phyloP scores from a whole-genome alignment of 768 basidiomycete genomes.

The Agrocybe pediades region DNA sequence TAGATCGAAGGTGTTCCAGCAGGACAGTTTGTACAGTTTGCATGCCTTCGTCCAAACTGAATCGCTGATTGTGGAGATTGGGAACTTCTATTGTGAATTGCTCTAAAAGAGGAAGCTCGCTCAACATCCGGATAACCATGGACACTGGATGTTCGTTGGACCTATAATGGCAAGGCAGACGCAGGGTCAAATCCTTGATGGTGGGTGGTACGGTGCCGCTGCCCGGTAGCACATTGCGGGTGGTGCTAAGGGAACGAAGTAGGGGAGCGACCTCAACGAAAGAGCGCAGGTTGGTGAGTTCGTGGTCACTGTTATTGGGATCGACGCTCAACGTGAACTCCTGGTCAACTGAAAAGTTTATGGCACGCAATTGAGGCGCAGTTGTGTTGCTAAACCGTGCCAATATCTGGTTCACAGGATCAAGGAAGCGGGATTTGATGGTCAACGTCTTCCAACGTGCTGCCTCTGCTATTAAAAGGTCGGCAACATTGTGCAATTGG shows the following conservation, averaged over 20 bases:
- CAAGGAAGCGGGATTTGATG: constrained; percentile 38
- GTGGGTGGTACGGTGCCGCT: constrained; percentile 31
- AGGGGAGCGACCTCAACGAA: constrained; percentile 34
- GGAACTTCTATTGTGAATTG: constrained; percentile 40
- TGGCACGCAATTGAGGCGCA: constrained; percentile 35
- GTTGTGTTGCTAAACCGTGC: constrained; percentile 35
- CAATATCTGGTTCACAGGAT: constrained; percentile 40
- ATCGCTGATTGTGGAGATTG: constrained; percentile 27
- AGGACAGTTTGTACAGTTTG: constrained; percentile 16
- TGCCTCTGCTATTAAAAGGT: constrained; percentile 37
- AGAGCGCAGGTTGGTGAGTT: constrained; percentile 27
- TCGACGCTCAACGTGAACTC: constrained; percentile 26
- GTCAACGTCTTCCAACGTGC: constrained; percentile 46
- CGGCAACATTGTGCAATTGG: constrained; percentile 36
- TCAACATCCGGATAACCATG: constrained; percentile 33
- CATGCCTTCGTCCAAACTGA: constrained; percentile 20
- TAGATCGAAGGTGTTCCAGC: constrained; percentile 24
- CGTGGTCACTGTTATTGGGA: constrained; percentile 17
- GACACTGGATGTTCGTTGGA: constrained; percentile 18
- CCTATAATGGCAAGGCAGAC: constrained; percentile 25
- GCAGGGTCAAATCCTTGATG: constrained; percentile 35
- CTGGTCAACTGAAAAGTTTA: constrained; percentile 31
- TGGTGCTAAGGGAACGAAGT: constrained; percentile 33
- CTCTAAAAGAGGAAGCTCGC: constrained; percentile 40
- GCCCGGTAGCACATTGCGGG: constrained; percentile 36